Conservation (phyloP, 352 stramenopile genomes). For the Phytopythium oedochilum region DNA sequence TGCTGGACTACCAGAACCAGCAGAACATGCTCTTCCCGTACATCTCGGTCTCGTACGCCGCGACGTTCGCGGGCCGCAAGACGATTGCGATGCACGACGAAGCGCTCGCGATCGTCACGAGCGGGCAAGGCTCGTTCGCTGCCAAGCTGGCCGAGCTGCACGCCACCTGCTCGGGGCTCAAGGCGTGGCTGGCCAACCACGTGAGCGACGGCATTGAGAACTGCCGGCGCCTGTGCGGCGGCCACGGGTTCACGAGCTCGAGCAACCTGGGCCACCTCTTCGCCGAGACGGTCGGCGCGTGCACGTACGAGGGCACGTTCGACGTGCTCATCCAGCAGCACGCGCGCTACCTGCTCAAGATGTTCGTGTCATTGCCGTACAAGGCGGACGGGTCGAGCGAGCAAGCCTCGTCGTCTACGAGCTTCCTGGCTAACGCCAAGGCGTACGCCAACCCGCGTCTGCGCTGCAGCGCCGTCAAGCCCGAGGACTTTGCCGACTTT, state of each 20-base stretch:
- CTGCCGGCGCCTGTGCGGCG: slow-evolving; percentile 38
- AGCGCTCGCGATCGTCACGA: slow-evolving; percentile 28
- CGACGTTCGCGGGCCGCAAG: slow-evolving; percentile 21
- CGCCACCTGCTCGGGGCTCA: slow-evolving; percentile 46
- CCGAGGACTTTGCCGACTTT: slow-evolving; percentile 30
- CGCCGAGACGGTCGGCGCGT: slow-evolving; percentile 27
- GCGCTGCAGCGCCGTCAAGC: slow-evolving; percentile 24
- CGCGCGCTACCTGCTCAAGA: slow-evolving; percentile 53
- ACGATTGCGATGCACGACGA: slow-evolving; percentile 30
- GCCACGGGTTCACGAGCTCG: slow-evolving; percentile 31
- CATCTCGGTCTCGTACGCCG: slow-evolving; percentile 39
- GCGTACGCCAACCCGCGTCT: slow-evolving; percentile 18
- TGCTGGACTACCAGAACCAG: slow-evolving; percentile 61
- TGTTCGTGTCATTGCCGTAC: slow-evolving; percentile 8
- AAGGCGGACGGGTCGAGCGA: slow-evolving; percentile 1
- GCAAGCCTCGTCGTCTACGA: slow-evolving; percentile 4
- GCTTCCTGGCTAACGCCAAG: slow-evolving; percentile 35
- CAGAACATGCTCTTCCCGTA: slow-evolving; percentile 37
- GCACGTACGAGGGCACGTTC: slow-evolving; percentile 65
- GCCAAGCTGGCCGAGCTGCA: slow-evolving; percentile 46
- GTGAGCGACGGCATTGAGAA: slow-evolving; percentile 42
- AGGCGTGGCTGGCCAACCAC: slow-evolving; percentile 39
- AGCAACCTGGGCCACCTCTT: slow-evolving; percentile 28
- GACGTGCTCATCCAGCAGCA: slow-evolving; percentile 73
- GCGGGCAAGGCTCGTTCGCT: slow-evolving; percentile 24